Evolutionary conservation across 495 filamentous ascomycete genomes (phyloP), one percentile per base, ranked within the genome.

Genomic region (Jackrogersella minutella): DNA sequence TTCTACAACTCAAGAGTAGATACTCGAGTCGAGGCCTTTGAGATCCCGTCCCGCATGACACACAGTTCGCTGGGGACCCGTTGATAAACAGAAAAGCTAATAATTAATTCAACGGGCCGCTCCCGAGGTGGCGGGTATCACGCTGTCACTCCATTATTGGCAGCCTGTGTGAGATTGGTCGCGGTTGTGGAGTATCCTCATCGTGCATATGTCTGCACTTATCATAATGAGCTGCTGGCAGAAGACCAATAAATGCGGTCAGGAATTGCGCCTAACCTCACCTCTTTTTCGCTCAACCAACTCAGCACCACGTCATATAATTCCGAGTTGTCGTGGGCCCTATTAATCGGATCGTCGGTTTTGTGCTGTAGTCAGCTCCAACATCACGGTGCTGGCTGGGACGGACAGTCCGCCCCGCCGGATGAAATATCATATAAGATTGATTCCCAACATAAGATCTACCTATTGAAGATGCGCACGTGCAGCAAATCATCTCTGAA

Each of bases 271-370:
- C 31, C 50, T 28, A 56, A 51, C 59, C 28, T 47, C 44, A 33
- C 28, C n/a, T n/a, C n/a, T n/a, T 37, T 31, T 22, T 63, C 43
- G 51, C 51, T 39, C 39, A 39, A 30, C 50, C 55, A 58, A 39
- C 43, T 58, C 31, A 49, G 24, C 41, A 55, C 59, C 59, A 56
- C 59, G 59, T 56, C 59, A 63, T 46, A 24, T 39, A 17, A 19
- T 39, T 34, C 17, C 40, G 24, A 34, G 39, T 55, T 47, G 40
- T 62, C 50, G 59, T 54, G 59, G 50, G 40, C 24, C 49, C 51
- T 62, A 55, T 55, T n/a, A 37, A 55, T 49, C 16, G 9, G 7
- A 28, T 30, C 17, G 31, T 28, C 41, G 33, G 31, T 33, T 63
- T 41, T 63, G 59, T 55, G 59, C 51, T 55, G 59, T 55, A 34